Evolutionary conservation across 306 rosid species (phyloP).

Genomic region (Malus asiatica): DNA sequence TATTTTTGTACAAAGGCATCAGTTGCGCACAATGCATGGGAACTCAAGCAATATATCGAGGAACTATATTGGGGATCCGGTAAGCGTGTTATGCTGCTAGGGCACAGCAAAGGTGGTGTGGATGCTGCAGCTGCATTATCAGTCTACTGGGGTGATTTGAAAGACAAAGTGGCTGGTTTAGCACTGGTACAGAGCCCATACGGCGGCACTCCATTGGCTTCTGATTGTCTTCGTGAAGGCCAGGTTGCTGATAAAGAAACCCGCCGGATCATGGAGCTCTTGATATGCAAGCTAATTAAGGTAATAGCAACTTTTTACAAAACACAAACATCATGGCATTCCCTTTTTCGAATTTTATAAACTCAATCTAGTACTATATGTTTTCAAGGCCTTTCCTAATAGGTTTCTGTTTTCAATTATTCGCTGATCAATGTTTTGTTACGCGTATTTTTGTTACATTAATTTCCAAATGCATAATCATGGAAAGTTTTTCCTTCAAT

Average conservation of each 20-base stretch:
- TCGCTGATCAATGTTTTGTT: no score
- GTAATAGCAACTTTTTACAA: constrained; percentile 19
- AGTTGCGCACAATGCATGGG: constrained; percentile 76
- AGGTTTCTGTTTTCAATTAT: no score
- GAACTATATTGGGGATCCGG: constrained; percentile 88
- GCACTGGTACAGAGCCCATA: constrained; percentile 78
- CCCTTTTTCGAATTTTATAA: no score
- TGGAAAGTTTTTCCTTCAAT: no score
- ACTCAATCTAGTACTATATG: no score
- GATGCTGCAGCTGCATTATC: constrained; percentile 79
- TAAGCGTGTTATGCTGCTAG: constrained; percentile 67
- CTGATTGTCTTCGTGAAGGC: constrained; percentile 70
- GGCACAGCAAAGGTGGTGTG: constrained; percentile 88
- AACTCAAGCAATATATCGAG: constrained; percentile 64
- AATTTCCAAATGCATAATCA: no score
- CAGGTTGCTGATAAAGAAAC: constrained; percentile 79
- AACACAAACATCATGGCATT: no score
- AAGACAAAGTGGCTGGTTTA: constrained; percentile 77
- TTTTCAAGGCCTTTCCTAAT: no score
- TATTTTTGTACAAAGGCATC: constrained; percentile 41
- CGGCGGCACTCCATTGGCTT: constrained; percentile 83
- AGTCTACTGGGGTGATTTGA: constrained; percentile 56
- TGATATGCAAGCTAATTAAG: constrained; percentile 80
- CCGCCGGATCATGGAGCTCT: constrained; percentile 62
- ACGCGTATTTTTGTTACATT: no score